Base-by-base conservation (phyloP, 2,329 filamentous ascomycete species). In the Alternaria sp. region DNA sequence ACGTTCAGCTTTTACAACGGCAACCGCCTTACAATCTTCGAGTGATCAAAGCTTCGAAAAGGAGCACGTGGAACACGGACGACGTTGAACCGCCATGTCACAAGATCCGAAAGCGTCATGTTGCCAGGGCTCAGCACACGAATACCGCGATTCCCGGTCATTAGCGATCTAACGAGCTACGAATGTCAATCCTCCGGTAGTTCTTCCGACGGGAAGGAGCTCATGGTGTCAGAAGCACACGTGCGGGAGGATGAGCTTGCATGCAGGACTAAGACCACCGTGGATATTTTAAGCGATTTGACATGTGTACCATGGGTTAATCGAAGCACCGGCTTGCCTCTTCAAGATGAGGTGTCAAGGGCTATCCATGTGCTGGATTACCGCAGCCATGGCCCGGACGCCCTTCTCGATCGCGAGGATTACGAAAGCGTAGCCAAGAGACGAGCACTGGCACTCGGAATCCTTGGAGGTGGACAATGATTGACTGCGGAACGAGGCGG, bases 161-260 rank as follows among this genome's bases (percentile, higher is more conserved):
- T 54, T 36, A 51, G 32, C 51, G 44, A 49, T 36, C 59, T 26
- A 44, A 46, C 15, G 44, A 28, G 32, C 51, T 56, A 55, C 40
- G 36, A 52, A 55, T 32, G 57, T 56, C 36, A 60, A 63, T 56
- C 45, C 57, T 25, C 61, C 61, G 57, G 61, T 51, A 60, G 61
- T 60, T 54, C 46, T 54, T 63, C 57, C 57, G 61, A 50, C 50
- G 51, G 52, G 47, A 62, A 55, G 50, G 61, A 56, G 50, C 45
- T 52, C 44, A 47, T n/a, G 40, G 36, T 44, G 50, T 52, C 51
- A 60, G n/a, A 40, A 40, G 50, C 46, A 52, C 61, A 63, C 57
- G 61, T 60, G 57, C 45, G 58, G 45, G 44, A 49, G 49, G 19
- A 46, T 45, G 51, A 51, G 50, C 58, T 40, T 50, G 26, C 28